Conservation (phyloP, 2,329 filamentous ascomycete genomes). For the Pseudogymnoascus sp. region DNA sequence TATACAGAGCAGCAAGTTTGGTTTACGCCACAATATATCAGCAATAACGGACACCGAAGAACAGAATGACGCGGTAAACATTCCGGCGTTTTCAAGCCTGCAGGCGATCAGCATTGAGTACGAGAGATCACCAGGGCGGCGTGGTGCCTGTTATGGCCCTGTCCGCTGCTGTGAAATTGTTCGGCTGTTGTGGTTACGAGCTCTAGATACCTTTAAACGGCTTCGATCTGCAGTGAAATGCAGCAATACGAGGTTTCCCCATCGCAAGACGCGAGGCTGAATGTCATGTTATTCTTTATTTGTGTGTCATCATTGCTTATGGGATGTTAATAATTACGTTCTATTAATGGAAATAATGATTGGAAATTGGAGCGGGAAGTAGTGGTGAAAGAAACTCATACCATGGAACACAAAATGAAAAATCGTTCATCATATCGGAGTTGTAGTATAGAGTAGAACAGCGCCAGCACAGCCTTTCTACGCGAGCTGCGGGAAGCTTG, state of each 20-base stretch:
- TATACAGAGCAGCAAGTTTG: neutral
- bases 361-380: neutral
- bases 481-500: neutral
- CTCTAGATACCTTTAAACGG: neutral
- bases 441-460: neutral
- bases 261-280: neutral
- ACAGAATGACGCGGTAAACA: neutral
- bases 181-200: neutral
- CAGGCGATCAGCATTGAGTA: neutral
- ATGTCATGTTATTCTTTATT: neutral
- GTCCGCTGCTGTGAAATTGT: neutral
- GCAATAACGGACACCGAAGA: neutral
- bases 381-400: neutral
- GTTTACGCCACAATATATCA: too few species aligned
- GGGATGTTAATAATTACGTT: neutral
- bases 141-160: neutral
- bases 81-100: neutral
- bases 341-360: neutral
- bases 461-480: neutral
- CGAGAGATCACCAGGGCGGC: neutral
- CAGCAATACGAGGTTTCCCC: neutral
- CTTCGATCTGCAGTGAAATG: neutral
- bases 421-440: neutral
- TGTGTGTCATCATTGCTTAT: neutral
- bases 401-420: neutral